phyloP scores from a whole-genome alignment of 1,284 basidiomycete species.

The Puccinia novopanici region DNA sequence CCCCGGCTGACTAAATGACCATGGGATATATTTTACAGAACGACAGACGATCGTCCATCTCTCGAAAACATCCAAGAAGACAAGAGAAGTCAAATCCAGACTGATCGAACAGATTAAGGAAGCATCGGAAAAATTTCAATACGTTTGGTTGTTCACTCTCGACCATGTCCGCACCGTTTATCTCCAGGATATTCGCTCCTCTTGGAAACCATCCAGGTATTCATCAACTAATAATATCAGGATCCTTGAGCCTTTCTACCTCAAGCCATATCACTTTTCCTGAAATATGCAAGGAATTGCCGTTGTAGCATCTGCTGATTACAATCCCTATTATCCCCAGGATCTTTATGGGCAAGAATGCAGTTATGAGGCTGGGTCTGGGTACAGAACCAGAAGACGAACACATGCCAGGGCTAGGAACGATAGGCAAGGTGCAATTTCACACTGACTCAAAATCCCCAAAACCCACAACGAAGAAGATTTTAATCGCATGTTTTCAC shows the following conservation, averaged over 20 bases:
- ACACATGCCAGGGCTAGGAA: constrained; percentile 75
- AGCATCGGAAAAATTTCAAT: constrained; percentile 77
- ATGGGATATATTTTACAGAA: constrained; percentile 55
- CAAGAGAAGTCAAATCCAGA: constrained; percentile 30
- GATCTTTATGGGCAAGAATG: constrained; percentile 88
- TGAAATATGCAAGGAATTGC: no score
- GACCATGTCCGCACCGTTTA: constrained; percentile 93
- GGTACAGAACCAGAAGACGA: constrained; percentile 85
- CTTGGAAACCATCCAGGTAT: constrained; percentile 74
- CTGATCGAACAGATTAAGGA: constrained; percentile 23
- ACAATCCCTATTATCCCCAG: constrained; percentile 65
- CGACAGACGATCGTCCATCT: constrained; percentile 63
- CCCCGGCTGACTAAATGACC: neutral
- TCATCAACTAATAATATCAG: neutral
- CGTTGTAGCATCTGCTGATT: neutral
- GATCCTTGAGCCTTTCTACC: neutral
- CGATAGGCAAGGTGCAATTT: constrained; percentile 72
- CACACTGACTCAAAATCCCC: constrained; percentile 8
- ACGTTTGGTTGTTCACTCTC: constrained; percentile 92
- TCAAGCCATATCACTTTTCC: neutral
- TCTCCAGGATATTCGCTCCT: constrained; percentile 84
- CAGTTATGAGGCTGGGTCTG: constrained; percentile 94
- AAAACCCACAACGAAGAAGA: neutral
- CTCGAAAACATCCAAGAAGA: constrained; percentile 64
- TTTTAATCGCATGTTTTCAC: no score